phyloP scores from a whole-genome alignment of 2,329 filamentous ascomycete species.

The Pleurostoma richardsiae region DNA sequence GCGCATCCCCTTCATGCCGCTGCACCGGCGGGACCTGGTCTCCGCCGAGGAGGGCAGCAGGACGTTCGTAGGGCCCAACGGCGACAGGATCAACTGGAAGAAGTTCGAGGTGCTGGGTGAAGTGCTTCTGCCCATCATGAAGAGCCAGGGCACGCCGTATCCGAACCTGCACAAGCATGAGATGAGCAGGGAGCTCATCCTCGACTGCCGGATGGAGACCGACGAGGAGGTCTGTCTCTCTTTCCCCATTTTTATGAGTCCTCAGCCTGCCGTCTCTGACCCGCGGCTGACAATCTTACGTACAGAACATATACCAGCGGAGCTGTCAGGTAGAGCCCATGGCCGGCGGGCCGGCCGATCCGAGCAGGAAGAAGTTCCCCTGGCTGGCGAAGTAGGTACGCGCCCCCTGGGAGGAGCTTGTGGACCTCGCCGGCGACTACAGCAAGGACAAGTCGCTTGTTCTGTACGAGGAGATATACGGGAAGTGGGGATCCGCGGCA shows the following conservation, averaged over 20 bases:
- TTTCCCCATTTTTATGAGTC: not conserved
- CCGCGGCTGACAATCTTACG: conserved; percentile 13
- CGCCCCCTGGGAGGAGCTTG: no score
- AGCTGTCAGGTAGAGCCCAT: conserved; percentile 54
- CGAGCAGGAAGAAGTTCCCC: conserved; percentile 59
- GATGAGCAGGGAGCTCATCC: conserved; percentile 65
- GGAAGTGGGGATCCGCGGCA: no score
- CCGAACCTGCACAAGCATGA: conserved; percentile 66
- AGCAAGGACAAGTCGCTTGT: no score
- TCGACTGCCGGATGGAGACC: conserved; percentile 75
- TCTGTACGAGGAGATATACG: no score
- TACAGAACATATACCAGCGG: conserved; percentile 59
- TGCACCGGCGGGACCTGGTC: conserved; percentile 84
- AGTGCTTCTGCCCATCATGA: conserved; percentile 83
- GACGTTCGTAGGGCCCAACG: conserved; percentile 73
- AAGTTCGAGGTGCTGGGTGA: conserved; percentile 97
- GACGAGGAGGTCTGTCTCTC: conserved; percentile 74
- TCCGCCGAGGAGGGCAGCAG: conserved; percentile 88
- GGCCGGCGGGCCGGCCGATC: conserved; percentile 37
- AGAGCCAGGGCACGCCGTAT: conserved; percentile 83
- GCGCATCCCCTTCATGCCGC: conserved; percentile 87
- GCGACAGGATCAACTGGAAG: conserved; percentile 87
- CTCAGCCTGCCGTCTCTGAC: not conserved
- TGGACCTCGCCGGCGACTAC: no score
- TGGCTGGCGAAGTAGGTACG: conserved; percentile 51